phyloP scores from a whole-genome alignment of 768 basidiomycete genomes.

The Asterophora parasitica region DNA sequence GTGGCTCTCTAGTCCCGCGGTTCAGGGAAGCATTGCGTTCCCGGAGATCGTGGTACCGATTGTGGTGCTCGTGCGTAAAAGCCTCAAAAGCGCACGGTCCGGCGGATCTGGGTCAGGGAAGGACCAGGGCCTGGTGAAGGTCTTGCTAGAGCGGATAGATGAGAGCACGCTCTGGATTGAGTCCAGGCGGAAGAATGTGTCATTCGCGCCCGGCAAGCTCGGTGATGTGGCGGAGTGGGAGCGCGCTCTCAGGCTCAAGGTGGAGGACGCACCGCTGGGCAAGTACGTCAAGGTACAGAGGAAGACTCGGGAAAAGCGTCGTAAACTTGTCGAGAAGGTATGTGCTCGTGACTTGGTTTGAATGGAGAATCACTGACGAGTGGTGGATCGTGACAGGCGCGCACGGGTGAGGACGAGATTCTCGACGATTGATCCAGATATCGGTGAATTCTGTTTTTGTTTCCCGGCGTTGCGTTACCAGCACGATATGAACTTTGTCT shows the following conservation, averaged over 20 bases:
- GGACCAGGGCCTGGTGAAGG: constrained; percentile 62
- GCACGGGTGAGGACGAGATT: constrained; percentile 66
- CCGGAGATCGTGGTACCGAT: constrained; percentile 88
- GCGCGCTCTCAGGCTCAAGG: constrained; percentile 44
- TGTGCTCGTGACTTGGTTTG: constrained; percentile 9
- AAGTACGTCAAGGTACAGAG: constrained; percentile 77
- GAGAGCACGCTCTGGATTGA: constrained; percentile 80
- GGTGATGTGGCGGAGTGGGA: constrained; percentile 75
- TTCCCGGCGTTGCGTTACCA: background rate
- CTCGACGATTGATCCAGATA: constrained; percentile 38
- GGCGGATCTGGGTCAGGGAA: constrained; percentile 29
- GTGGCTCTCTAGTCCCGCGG: constrained; percentile 65
- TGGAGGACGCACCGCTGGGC: constrained; percentile 72
- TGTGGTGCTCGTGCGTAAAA: constrained; percentile 63
- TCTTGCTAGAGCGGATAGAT: constrained; percentile 82
- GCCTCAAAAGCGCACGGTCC: constrained; percentile 51
- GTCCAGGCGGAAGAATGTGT: constrained; percentile 58
- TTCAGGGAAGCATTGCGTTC: constrained; percentile 87
- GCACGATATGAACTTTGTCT: constrained; percentile 1
- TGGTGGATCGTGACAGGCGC: constrained; percentile 41
- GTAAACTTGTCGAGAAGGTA: constrained; percentile 73
- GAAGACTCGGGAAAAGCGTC: constrained; percentile 74
- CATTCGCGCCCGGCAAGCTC: constrained; percentile 71
- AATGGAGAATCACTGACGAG: constrained; percentile 16
- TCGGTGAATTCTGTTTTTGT: background rate